Base-by-base conservation (phyloP, 257 asterid genomes). In the Nicotiana tabacum region DNA sequence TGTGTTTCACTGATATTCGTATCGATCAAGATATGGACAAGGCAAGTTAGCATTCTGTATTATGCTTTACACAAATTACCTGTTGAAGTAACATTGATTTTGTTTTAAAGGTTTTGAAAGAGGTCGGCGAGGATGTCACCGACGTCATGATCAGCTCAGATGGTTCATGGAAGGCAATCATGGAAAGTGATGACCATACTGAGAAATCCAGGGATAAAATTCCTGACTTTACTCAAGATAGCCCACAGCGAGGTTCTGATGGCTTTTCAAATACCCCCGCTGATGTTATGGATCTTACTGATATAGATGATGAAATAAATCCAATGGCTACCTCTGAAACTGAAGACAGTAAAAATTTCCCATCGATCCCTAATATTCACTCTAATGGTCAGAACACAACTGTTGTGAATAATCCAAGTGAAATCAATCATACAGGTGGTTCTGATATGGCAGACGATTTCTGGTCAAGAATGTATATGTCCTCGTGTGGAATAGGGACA, bases 1-100 rank as follows among this genome's bases (percentile, higher is more conserved):
- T 90, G 81, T 91, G 97, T 89, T 96, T 90, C 93, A 84, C 94
- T 74, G 99, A 96, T 86, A 86, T 96, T 55, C 96, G 98, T 66
- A 82, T 94, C 37, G 99, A 96, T 85, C 93, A 90, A 80, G 88
- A 89, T 83, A 87, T 96, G 89, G 92, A 76, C 66, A 91, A 96
- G 97, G 99, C 90, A 92, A 94, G 98, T 91, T 43, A 70, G 83
- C 81, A 70, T 74, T 53, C 80, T 84, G 35, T 56, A 17, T 43
- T 62, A 33, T 64, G 30, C 46, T 64, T 48, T 1, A 1, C 29
- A 57, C 30, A 65, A 65, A 15, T 81, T 16, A 43, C 65, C 37
- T 81, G 62, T 43, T 24, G 65, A 68, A 78, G 62, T 85, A 62
- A 76, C 77, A 37, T 57, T 67, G 53, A 83, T 84, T 33, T 68